phyloP scores from a whole-genome alignment of 2,329 filamentous ascomycete species.

The Periconia sp. region DNA sequence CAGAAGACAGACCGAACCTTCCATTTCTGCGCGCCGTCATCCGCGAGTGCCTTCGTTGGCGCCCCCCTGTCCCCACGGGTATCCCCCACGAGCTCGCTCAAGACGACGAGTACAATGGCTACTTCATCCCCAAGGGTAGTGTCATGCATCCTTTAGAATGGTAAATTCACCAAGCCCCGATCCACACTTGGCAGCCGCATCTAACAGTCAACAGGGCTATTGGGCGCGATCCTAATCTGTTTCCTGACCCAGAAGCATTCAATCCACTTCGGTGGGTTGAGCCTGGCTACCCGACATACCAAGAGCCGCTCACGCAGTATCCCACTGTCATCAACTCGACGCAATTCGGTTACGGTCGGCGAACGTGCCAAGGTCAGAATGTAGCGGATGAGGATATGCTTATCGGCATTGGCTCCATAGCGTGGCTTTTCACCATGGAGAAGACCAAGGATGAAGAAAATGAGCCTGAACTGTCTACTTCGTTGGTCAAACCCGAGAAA shows the following conservation, averaged over 20 bases:
- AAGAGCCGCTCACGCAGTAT: conserved; percentile 53
- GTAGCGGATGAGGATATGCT: conserved; percentile 47
- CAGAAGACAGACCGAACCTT: conserved; percentile 43
- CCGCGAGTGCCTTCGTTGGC: conserved; percentile 47
- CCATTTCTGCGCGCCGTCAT: conserved; percentile 44
- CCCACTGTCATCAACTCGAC: conserved; percentile 58
- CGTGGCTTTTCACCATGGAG: conserved; percentile 49
- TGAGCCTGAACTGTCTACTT: background rate
- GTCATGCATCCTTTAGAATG: conserved; percentile 49
- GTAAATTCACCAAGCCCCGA: conserved; percentile 24
- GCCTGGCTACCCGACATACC: conserved; percentile 55
- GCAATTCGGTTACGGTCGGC: conserved; percentile 58
- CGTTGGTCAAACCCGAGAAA: conserved; percentile 15
- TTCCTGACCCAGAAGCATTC: conserved; percentile 69
- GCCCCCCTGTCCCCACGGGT: conserved; percentile 47
- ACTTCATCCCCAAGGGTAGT: conserved; percentile 59
- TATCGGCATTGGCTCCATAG: conserved; percentile 47
- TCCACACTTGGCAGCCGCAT: background rate
- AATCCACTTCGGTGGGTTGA: conserved; percentile 64
- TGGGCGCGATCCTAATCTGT: conserved; percentile 54
- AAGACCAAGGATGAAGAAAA: conserved; percentile 16
- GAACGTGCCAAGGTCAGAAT: conserved; percentile 48
- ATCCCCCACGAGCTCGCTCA: conserved; percentile 58
- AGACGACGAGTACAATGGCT: conserved; percentile 60
- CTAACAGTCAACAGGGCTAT: conserved; percentile 47